Evolutionary conservation across 805 yeast genomes (phyloP).

Genomic region (Starmerella bombi): DNA sequence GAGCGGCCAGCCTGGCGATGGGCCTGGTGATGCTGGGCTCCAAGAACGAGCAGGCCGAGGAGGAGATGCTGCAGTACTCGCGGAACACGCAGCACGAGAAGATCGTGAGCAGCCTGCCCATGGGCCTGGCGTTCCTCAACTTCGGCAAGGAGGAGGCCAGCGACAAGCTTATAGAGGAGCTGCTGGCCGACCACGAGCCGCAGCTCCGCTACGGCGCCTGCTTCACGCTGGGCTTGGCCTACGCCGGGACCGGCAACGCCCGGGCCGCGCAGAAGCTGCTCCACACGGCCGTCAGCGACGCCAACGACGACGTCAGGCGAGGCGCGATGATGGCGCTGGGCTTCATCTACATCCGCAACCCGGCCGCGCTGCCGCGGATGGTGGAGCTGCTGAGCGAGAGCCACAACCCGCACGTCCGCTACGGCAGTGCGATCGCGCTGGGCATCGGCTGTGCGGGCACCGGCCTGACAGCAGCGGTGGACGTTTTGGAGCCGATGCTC

Average conservation of each 20-base stretch:
- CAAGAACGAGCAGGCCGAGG: slow-evolving; percentile 50
- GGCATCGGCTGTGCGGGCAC: slow-evolving; percentile 97
- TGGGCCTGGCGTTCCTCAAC: slow-evolving; percentile 75
- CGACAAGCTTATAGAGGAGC: slow-evolving; percentile 48
- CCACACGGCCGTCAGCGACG: slow-evolving; percentile 92
- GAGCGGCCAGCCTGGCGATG: slow-evolving; percentile 92
- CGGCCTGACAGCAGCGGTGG: slow-evolving; percentile 75
- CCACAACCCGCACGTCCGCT: slow-evolving; percentile 95
- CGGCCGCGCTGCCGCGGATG: slow-evolving; percentile 86
- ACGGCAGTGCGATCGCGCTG: slow-evolving; percentile 93
- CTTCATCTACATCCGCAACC: slow-evolving; percentile 77
- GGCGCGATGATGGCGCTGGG: slow-evolving; percentile 90
- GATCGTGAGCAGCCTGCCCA: slow-evolving; percentile 81
- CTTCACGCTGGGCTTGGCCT: slow-evolving; percentile 84
- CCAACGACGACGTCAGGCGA: slow-evolving; percentile 91
- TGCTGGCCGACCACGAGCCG: slow-evolving; percentile 64
- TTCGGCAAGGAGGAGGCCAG: slow-evolving; percentile 79
- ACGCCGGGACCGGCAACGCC: slow-evolving; percentile 91
- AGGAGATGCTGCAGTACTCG: slow-evolving; percentile 81
- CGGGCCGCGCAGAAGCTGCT: slow-evolving; percentile 71
- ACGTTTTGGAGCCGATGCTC: slow-evolving; percentile 80
- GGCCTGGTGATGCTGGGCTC: slow-evolving; percentile 93
- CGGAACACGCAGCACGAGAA: slow-evolving; percentile 93
- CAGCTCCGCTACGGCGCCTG: slow-evolving; percentile 92
- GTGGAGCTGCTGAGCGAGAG: slow-evolving; percentile 86